Base-by-base conservation (phyloP, 108 stramenopile species). In the Stephanodiscus minutulus region DNA sequence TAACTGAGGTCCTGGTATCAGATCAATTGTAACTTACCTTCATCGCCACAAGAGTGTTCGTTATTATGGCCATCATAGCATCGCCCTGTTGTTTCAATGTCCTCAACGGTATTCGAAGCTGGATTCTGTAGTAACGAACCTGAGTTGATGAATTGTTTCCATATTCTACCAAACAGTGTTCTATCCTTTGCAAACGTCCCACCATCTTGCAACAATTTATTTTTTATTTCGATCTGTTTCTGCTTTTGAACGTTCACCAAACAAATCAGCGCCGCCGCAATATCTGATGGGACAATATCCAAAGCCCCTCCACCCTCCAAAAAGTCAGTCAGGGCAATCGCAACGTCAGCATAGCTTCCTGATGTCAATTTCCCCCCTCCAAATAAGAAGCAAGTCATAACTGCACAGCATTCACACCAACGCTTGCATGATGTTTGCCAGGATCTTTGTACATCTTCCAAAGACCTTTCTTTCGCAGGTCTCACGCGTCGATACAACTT, bases 361-460 rank as follows among this genome's bases (percentile, higher is more conserved):
- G 76, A 64, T 17, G 80, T 61, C 41, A 90, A 64, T 18, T 90
- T 87, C 33, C 83, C 79, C 37, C 94, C 94, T 17, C 94, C 94
- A 73, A 93, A 96, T 46, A 96, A 46, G 65, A 84, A 96, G 61
- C 94, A 96, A 11, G 91, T 96, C 50, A 83, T 66, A 12, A 84
- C 58, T 0, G 76, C 64, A 17, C 85, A 64, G 43, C 83, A 91
- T 59, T 89, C 82, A 70, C 89, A 94, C 7, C 62, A 72, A 22
- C 64, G 53, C 33, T 60, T 48, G 64, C 81, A 70, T 66, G 72
- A 48, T 24, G 52, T n/a, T 68, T 73, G 65, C 93, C 91, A 68
- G 83, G 85, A 62, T 85, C 76, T 33, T 84, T 72, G 85, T 77
- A 88, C 74, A 84, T 82, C 78, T 86, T 67, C 76, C 18, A 60